Base-by-base conservation (phyloP, 306 rosid genomes). In the Fagus crenata region DNA sequence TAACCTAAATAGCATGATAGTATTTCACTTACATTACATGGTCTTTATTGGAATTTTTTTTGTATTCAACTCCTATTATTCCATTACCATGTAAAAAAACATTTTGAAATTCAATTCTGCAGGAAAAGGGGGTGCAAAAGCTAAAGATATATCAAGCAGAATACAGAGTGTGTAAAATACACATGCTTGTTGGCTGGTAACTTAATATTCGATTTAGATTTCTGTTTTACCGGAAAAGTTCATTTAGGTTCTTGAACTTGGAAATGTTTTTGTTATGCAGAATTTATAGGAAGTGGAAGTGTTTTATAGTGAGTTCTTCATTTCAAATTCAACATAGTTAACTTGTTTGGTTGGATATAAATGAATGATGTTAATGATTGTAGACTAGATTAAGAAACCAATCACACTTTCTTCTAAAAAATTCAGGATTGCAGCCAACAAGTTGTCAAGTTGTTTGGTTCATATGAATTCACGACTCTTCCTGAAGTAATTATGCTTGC, bases 81-180 rank as follows among this genome's bases (percentile, higher is more conserved):
- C 12, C 28, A 3, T 65, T 65, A 2, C 49, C 49, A 15, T 81
- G 67, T 56, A 37, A 28, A 28, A 37, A 28, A 14, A 11, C 31
- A 2, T 39, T n/a, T 36, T 35, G 64, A 49, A 68, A 35, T 59
- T 56, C 64, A 55, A 18, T 69, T 77, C 59, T 78, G 86, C 88
- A 92, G 97, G 81, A 77, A 91, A 86, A 72, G 96, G 88, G 69
- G 97, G 78, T 53, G 49, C 61, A 9, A 92, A 88, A 85, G 86
- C 86, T 75, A 90, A 87, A 82, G 98, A 89, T 46, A 53, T 80
- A 18, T 86, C 98, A 35, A 87, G 88, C 94, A 95, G 92, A 86
- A 85, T 87, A 83, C 93, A 92, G 84, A 89, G 82, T 79, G 94
- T 96, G 65, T 91, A 83, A 86, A 56, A 72, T 43, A 22, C 28